These are phyloP conservation scores for Ophiostoma piceae DNA, from an alignment of 2,329 filamentous ascomycete genomes.

Conservation along the genomic window DNA sequence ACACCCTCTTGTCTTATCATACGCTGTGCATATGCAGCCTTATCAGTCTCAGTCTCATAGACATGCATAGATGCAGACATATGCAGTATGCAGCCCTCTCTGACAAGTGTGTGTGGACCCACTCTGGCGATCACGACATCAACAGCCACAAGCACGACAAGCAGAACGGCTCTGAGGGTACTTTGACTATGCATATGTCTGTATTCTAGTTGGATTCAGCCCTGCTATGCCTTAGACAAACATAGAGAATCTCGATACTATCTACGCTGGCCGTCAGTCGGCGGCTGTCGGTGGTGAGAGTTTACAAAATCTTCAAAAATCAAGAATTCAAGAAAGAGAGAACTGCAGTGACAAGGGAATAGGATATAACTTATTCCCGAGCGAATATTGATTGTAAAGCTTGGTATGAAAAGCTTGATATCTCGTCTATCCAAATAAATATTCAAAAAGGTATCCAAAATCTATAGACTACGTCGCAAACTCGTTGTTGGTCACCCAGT, in stretches of 20 bases:
- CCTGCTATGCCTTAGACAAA: too few species aligned
- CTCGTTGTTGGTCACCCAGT: constrained; percentile 29
- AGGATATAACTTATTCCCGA: background rate
- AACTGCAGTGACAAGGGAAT: background rate
- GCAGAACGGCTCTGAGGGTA: too few species aligned
- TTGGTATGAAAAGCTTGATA: background rate
- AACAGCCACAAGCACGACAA: background rate
- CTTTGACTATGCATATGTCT: background rate
- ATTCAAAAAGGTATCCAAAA: background rate
- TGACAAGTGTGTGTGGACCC: background rate
- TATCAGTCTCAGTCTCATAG: background rate
- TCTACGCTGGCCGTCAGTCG: too few species aligned
- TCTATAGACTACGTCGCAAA: constrained; percentile 6
- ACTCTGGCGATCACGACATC: constrained; percentile 10
- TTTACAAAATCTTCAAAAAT: background rate
- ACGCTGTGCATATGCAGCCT: background rate
- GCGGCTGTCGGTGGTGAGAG: background rate
- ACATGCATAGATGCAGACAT: too few species aligned
- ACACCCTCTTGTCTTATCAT: background rate
- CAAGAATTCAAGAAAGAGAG: background rate
- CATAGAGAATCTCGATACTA: too few species aligned
- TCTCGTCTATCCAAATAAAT: background rate
- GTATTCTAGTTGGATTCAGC: background rate
- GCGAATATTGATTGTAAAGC: background rate
- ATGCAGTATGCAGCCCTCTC: background rate